Evolutionary conservation across 2,329 filamentous ascomycete species (phyloP).

Genomic region (Byssothecium circinans): DNA sequence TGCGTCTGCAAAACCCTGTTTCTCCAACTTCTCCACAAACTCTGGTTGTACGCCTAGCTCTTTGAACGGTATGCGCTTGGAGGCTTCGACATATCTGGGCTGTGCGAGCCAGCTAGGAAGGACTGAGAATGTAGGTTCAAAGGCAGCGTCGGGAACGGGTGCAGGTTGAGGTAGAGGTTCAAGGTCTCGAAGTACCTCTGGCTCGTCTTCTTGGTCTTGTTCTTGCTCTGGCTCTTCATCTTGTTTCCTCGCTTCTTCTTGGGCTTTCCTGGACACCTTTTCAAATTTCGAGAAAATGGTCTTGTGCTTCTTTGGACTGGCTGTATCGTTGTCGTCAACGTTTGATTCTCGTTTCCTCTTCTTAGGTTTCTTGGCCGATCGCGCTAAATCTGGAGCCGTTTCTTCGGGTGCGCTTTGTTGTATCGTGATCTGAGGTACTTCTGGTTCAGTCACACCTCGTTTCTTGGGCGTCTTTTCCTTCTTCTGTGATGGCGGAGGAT

Average conservation of each 20-base stretch:
- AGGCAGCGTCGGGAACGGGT: slow-evolving; percentile 58
- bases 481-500: slow-evolving; percentile 15
- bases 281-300: slow-evolving; percentile 51
- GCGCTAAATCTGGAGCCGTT: slow-evolving; percentile 2
- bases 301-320: slow-evolving; percentile 41
- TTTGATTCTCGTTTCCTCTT: slow-evolving; percentile 38
- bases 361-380: slow-evolving; percentile 21
- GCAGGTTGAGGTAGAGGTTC: slow-evolving; percentile 80
- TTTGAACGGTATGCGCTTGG: slow-evolving; percentile 62
- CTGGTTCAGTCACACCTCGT: slow-evolving; percentile 13
- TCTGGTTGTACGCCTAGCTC: slow-evolving; percentile 65
- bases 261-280: slow-evolving; percentile 39
- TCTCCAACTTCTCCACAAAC: slow-evolving; percentile 63
- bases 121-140: slow-evolving; percentile 71
- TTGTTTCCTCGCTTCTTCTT: slow-evolving; percentile 20
- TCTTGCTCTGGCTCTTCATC: slow-evolving; percentile 40
- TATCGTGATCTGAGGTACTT: slow-evolving; percentile 1
- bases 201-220: slow-evolving; percentile 21
- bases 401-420: slow-evolving; percentile 1
- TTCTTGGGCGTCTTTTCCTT: slow-evolving; percentile 38
- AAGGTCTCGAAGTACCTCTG: slow-evolving; percentile 66
- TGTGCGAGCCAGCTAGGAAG: slow-evolving; percentile 79
- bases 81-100: slow-evolving; percentile 68
- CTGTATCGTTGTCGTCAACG: slow-evolving; percentile 22
- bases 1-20: slow-evolving; percentile 70